These are phyloP conservation scores for Cucurbita pepo DNA, from an alignment of 306 rosid species.

Conservation along the genomic window DNA sequence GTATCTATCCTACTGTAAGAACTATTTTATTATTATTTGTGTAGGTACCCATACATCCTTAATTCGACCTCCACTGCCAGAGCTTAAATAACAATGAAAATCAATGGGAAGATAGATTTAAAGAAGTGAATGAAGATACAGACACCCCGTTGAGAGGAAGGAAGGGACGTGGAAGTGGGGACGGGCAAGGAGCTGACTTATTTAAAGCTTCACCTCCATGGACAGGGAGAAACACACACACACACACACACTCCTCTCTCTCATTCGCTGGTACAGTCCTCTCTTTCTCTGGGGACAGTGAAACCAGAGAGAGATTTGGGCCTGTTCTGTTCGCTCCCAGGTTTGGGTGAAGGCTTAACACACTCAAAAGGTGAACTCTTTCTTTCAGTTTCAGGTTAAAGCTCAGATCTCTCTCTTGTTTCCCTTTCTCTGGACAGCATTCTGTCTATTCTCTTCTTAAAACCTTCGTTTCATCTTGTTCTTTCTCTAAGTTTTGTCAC, in stretches of 20 bases:
- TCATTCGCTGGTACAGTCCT: neutral
- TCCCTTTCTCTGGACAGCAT: neutral
- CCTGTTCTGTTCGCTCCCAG: neutral
- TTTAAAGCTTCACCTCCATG: neutral
- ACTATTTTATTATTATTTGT: too few species aligned
- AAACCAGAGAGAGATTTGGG: neutral
- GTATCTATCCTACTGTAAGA: too few species aligned
- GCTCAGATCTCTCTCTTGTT: neutral
- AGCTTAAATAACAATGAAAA: neutral
- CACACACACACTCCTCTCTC: neutral
- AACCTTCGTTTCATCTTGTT: neutral
- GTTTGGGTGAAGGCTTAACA: neutral
- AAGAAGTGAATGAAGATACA: neutral
- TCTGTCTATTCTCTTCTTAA: neutral
- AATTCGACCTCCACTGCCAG: neutral
- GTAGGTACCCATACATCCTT: neutral
- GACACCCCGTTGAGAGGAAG: neutral
- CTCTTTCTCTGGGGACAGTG: neutral
- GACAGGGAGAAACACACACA: neutral
- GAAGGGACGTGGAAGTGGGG: slow-evolving; percentile 10
- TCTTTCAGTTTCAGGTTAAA: neutral
- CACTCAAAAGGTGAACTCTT: neutral
- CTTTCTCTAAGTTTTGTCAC: neutral
- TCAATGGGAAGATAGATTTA: neutral
- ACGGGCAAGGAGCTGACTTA: slow-evolving; percentile 2